Evolutionary conservation across 2,329 filamentous ascomycete species (phyloP), one percentile per base, ranked within the genome.

Genomic region (Exserohilum rostratum): DNA sequence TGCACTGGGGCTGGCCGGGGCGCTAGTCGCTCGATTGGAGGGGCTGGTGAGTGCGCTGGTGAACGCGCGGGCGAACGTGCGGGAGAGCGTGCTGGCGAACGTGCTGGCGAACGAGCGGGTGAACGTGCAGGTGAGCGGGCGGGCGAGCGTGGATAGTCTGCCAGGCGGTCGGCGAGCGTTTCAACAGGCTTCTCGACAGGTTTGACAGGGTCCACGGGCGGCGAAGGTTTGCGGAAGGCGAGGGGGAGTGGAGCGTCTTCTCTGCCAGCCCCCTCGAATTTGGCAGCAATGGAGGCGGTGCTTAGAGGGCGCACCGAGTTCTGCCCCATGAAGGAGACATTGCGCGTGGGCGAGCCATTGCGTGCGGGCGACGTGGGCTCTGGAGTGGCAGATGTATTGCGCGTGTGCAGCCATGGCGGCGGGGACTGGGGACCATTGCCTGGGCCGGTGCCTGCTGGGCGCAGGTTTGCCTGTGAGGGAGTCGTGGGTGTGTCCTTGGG

Each of bases 111-210:
- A 34, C 54, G 64, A 29, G 53, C 57, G 0, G 42, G 42, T n/a
- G 42, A 45, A n/a, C 17, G 42, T 2, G 10, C 25, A 13, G 48
- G 48, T 7, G 37, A 47, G 34, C n/a, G 27, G 52, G 38, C 6
- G 38, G 7, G 38, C 38, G n/a, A 40, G n/a, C n/a, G n/a, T n/a
- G n/a, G 29, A 10, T 30, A 30, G 18, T 45, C 42, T 22, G 34
- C 30, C 10, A 31, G 30, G 44, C 30, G 5, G 11, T 56, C 58
- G 25, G 12, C 86, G 81, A 65, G 82, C 86, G 30, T 80, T 3
- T 57, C 43, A n/a, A 45, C 15, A 1, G 53, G 38, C 33, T 42
- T 58, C 30, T 59, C 58, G 1, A 50, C 27, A 3, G 61, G 53
- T 18, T 50, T 50, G 13, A 3, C 12, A 10, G 39, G 31, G 10